phyloP scores from a whole-genome alignment of 2,329 filamentous ascomycete species.

The Didymella pinodella region DNA sequence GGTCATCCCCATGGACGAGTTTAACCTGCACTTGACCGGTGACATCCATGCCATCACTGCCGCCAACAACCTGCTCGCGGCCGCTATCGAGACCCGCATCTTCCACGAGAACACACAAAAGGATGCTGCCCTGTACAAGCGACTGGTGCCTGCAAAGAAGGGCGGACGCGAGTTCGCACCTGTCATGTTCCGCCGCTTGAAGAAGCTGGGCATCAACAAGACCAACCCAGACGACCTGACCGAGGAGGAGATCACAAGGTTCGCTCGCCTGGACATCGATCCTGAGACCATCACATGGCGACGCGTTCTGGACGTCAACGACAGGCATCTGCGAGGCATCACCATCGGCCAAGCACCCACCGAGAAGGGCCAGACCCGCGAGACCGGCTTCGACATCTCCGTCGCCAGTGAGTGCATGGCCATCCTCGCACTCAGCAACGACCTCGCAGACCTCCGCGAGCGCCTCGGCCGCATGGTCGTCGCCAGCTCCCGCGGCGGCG shows the following conservation, averaged over 20 bases:
- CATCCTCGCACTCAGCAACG: constrained; percentile 90
- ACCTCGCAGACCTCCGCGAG: constrained; percentile 87
- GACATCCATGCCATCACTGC: constrained; percentile 98
- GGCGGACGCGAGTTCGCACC: constrained; percentile 86
- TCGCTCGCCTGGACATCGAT: constrained; percentile 95
- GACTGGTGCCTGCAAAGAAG: constrained; percentile 88
- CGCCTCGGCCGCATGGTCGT: constrained; percentile 95
- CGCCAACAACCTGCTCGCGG: constrained; percentile 95
- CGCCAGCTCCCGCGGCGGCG: constrained; percentile 82
- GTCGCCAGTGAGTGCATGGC: constrained; percentile 99
- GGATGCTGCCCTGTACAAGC: constrained; percentile 84
- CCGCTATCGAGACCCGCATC: constrained; percentile 96
- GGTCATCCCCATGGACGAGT: constrained; percentile 99
- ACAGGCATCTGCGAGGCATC: constrained; percentile 88
- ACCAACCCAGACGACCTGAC: constrained; percentile 91
- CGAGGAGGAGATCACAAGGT: constrained; percentile 83
- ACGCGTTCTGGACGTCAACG: constrained; percentile 95
- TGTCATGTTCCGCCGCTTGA: constrained; percentile 89
- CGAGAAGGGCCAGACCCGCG: constrained; percentile 85
- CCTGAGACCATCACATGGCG: constrained; percentile 97
- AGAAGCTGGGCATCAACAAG: constrained; percentile 96
- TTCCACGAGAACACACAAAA: constrained; percentile 98
- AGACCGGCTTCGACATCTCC: constrained; percentile 97
- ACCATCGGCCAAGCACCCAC: constrained; percentile 88
- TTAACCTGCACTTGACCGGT: constrained; percentile 96